Evolutionary conservation across 140 eudicot species (phyloP), one percentile per base, ranked within the genome.

Genomic region (Anethum foeniculum): DNA sequence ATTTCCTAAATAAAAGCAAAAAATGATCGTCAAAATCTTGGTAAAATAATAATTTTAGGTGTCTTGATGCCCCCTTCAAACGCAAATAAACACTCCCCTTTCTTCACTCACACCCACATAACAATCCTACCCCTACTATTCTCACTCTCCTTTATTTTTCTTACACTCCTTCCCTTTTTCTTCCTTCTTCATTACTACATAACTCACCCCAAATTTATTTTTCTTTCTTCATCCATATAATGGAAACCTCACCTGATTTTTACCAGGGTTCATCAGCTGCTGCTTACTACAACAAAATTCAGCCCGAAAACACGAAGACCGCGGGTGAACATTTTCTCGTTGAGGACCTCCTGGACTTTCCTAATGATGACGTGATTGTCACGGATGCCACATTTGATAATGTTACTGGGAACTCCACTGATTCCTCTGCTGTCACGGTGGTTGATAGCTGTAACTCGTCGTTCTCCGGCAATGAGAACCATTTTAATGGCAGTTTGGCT

Each of bases 81-180:
- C 96, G 93, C 97, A 87, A 92, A 90, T 90, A 89, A 93, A 90
- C 91, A 83, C 90, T 83, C 90, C 78, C 84, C 82, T 78, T 85
- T 79, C 89, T 67, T 80, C 76, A 78, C 75, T 44, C 69, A 30
- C 80, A 77, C 84, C 60, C 52, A 76, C 73, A 64, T 58, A 64
- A 44, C 23, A 77, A 52, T 77, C 56, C 43, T 71, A 30, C 81
- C 7, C 80, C 21, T 82, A 71, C 85, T 41, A 68, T 68, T 79
- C 78, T 48, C 62, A 84, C 77, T 69, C 80, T 68, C 47, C 46
- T 7, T 43, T 27, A 39, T 46, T 79, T 82, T 81, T 78, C 78
- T 2, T 69, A 11, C 77, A 41, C 84, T 68, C 27, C 27, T 73
- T 48, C 36, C 36, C 60, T 23, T 39, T 46, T 74, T 18, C 27